Conservation (phyloP, 257 asterid genomes). For the Solanum piurae region DNA sequence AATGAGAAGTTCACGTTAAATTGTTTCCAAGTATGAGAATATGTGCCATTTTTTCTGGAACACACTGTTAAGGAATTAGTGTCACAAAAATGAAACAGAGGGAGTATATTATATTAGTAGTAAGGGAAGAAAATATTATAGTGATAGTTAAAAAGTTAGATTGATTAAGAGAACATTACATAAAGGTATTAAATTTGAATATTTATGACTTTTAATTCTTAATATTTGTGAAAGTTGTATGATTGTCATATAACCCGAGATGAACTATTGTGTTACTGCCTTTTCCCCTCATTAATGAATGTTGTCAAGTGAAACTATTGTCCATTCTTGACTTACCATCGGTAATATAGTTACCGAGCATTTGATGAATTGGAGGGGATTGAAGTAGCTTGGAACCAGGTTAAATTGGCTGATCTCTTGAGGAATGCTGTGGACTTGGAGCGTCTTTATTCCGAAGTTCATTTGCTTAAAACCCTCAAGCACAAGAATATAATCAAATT, state of each 20-base stretch:
- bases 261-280: background rate
- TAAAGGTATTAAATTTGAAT: background rate
- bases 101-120: background rate
- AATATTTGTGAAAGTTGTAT: background rate
- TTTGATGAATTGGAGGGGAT: conserved; percentile 93
- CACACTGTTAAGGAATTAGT: background rate
- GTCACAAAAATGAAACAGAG: background rate
- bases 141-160: background rate
- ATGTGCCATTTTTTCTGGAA: background rate
- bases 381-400: conserved; percentile 97
- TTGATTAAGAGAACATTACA: background rate
- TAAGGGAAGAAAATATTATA: background rate
- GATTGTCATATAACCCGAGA: background rate
- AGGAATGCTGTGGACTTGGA: conserved; percentile 73
- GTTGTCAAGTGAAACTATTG: background rate
- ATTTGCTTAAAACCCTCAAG: conserved; percentile 84
- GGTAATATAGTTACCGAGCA: conserved; percentile 66
- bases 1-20: background rate
- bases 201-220: background rate
- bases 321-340: conserved; percentile 34
- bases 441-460: conserved; percentile 84
- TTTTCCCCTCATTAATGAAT: background rate
- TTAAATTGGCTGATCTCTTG: conserved; percentile 65
- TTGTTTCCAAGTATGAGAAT: background rate
- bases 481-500: conserved; percentile 90